These are phyloP conservation scores for Nitzschia sp. DNA, from an alignment of 108 stramenopile species.

Conservation along the genomic window DNA sequence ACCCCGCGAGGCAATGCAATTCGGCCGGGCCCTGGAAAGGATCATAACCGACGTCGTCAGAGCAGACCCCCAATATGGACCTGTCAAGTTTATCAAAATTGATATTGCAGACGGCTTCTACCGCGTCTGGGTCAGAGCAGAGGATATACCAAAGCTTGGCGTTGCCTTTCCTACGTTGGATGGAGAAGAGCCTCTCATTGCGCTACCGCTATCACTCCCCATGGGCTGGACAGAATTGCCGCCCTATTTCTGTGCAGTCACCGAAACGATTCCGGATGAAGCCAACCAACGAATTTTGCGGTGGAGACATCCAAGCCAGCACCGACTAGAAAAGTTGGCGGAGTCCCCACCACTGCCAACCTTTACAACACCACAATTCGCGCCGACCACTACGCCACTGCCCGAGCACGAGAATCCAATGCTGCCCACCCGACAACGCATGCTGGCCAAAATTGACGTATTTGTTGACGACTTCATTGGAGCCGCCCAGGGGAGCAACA, in stretches of 20 bases:
- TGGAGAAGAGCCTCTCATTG: slow-evolving; percentile 24
- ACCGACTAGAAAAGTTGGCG: slow-evolving; percentile 21
- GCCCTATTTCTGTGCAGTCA: slow-evolving; percentile 42
- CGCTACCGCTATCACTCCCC: slow-evolving; percentile 33
- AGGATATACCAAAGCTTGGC: slow-evolving; percentile 33
- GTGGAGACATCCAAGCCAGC: neutral
- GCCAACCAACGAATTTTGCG: slow-evolving; percentile 16
- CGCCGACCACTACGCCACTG: neutral
- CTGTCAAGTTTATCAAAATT: too few species aligned
- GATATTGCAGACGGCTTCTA: too few species aligned
- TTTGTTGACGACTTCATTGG: slow-evolving; percentile 49
- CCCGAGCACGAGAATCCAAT: neutral
- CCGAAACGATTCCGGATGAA: slow-evolving; percentile 40
- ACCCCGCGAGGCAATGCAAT: slow-evolving; percentile 34
- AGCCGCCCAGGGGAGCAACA: slow-evolving; percentile 28
- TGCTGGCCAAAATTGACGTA: slow-evolving; percentile 32
- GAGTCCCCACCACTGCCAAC: neutral
- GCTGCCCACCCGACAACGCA: neutral
- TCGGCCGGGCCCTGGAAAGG: too few species aligned
- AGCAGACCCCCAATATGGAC: neutral
- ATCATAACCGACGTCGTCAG: slow-evolving; percentile 13
- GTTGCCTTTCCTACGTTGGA: slow-evolving; percentile 23
- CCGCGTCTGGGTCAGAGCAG: too few species aligned
- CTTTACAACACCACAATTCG: neutral
- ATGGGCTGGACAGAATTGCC: slow-evolving; percentile 48